Base-by-base conservation (phyloP, 2,329 filamentous ascomycete genomes). In the Periconia macrospinosa region DNA sequence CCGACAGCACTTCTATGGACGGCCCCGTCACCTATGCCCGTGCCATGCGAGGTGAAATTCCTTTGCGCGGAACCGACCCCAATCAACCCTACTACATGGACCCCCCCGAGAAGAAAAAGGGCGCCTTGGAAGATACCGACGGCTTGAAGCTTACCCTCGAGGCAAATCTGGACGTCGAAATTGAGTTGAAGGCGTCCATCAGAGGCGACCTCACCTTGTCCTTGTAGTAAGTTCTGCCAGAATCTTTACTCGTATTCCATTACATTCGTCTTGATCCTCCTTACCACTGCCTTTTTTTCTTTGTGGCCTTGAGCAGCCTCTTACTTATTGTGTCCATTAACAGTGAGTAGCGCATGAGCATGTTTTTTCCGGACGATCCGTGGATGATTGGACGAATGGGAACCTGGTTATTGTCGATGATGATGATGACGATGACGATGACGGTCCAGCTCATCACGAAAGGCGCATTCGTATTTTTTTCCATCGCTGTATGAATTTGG, bases 141-240 rank as follows among this genome's bases (percentile, higher is more conserved):
- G 88, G 89, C 40, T 73, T 91, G 68, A 86, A 86, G 71, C 74
- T 92, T 68, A 83, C 86, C 37, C 77, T 94, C 19, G 90, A 92
- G 69, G 77, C 91, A 51, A 92, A 92, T 73, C 79, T 94, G 53
- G 90, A 94, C 61, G 82, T 94, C 47, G 90, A 94, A 74, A 90
- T 94, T 57, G 88, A 91, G 65, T 81, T 94, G 56, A 94, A 94
- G 80, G 90, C 90, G 18, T 87, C 88, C 73, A 92, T 94, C 60
- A 86, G 92, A 65, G 91, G 91, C 68, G 91, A 95, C 76, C 76
- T 95, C 59, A 92, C 90, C 33, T 75, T 94, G 60, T 88, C 86
- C 59, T 80, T 94, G 67, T 84, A 89, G 88, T 91, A 82, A 79
- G 85, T 86, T n/a, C 2, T 41, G 42, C 49, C 43, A 41, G 30